phyloP scores from a whole-genome alignment of 495 filamentous ascomycete species.

The Melanomma pulvis-pyrius region DNA sequence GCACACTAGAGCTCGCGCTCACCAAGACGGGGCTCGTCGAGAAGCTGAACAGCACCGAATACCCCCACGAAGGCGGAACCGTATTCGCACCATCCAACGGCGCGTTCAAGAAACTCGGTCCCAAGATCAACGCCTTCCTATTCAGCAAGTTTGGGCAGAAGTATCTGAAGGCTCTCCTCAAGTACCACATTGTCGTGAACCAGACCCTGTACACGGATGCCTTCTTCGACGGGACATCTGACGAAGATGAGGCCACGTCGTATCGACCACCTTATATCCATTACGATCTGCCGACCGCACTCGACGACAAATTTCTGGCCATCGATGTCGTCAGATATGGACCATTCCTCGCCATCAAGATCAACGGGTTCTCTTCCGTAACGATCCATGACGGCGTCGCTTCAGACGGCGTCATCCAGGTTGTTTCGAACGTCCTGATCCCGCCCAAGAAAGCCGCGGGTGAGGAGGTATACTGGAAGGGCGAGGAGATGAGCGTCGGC shows the following conservation, averaged over 20 bases:
- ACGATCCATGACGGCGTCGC: constrained; percentile 67
- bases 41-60: constrained; percentile 48
- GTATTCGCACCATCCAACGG: constrained; percentile 76
- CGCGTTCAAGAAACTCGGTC: constrained; percentile 73
- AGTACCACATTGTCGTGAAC: constrained; percentile 76
- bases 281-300: constrained; percentile 67
- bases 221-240: constrained; percentile 58
- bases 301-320: constrained; percentile 60
- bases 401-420: constrained; percentile 75
- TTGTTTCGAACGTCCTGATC: constrained; percentile 69
- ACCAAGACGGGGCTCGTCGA: constrained; percentile 66
- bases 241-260: constrained; percentile 36
- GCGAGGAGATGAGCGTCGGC: constrained; percentile 62
- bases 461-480: constrained; percentile 44
- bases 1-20: constrained; percentile 73
- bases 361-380: constrained; percentile 69
- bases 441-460: constrained; percentile 63
- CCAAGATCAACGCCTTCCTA: constrained; percentile 71
- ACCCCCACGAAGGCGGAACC: constrained; percentile 59
- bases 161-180: constrained; percentile 71
- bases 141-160: constrained; percentile 69
- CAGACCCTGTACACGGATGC: constrained; percentile 83
- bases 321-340: constrained; percentile 69
- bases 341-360: constrained; percentile 63
- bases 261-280: constrained; percentile 34